phyloP scores from a whole-genome alignment of 2,329 filamentous ascomycete species.

The Dactylellina cionopaga region DNA sequence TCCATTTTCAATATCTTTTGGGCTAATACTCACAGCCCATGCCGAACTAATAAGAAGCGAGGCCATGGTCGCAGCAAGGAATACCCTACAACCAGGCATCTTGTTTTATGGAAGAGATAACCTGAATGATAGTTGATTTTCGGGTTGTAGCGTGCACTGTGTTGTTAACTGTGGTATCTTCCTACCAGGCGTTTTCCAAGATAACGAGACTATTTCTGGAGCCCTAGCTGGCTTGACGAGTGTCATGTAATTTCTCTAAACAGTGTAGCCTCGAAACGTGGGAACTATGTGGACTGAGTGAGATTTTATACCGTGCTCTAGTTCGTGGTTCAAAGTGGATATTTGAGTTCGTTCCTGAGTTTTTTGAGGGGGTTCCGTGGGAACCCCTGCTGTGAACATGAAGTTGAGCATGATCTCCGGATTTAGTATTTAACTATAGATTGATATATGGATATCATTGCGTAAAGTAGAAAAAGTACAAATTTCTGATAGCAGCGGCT shows the following conservation, averaged over 20 bases:
- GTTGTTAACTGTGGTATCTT: conserved; percentile 29
- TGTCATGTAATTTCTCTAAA: conserved; percentile 6
- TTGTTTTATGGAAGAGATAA: too few species aligned
- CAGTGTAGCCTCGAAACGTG: conserved; percentile 24
- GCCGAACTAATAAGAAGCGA: conserved; percentile 25
- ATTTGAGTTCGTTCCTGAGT: not conserved
- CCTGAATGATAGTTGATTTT: too few species aligned
- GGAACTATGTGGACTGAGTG: not conserved
- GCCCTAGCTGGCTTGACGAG: not conserved
- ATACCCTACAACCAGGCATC: conserved; percentile 18
- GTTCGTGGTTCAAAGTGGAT: not conserved
- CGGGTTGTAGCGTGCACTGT: conserved; percentile 1
- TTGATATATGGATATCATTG: too few species aligned
- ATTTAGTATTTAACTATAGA: too few species aligned
- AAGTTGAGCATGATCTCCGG: not conserved
- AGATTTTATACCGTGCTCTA: conserved; percentile 1
- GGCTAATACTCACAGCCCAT: conserved; percentile 1
- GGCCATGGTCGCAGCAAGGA: conserved; percentile 16
- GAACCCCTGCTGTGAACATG: not conserved
- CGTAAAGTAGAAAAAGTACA: not conserved
- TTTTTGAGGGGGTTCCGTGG: conserved; percentile 24
- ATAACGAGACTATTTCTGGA: not conserved
- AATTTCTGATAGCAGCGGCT: conserved; percentile 4
- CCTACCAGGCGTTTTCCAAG: not conserved
- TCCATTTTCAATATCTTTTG: not conserved